Evolutionary conservation across 768 basidiomycete genomes (phyloP).

Genomic region (Boletus insuetus): DNA sequence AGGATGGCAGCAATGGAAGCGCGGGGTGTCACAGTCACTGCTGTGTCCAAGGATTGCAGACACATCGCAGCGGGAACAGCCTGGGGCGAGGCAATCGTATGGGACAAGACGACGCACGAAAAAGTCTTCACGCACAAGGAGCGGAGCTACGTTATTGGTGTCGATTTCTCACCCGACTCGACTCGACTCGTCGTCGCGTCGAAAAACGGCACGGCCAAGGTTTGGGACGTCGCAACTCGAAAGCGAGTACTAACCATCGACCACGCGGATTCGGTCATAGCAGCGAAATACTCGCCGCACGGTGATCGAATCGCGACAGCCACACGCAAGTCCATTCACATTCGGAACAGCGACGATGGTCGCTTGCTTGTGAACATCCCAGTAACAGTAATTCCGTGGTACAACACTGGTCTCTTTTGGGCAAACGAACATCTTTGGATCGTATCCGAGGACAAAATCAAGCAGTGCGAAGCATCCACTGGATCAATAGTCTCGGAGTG

Average conservation of each 20-base stretch:
- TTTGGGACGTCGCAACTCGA: background rate
- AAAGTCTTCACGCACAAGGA: background rate
- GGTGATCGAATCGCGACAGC: background rate
- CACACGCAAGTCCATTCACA: background rate
- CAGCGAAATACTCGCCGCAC: background rate
- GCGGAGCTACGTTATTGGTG: background rate
- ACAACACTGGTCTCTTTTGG: background rate
- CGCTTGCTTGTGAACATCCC: background rate
- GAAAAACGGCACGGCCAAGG: background rate
- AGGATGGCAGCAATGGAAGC: background rate
- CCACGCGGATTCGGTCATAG: background rate
- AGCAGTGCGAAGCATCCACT: background rate
- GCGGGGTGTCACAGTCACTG: background rate
- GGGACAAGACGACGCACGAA: background rate
- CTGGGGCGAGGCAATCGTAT: background rate
- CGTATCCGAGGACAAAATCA: background rate
- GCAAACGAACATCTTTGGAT: background rate
- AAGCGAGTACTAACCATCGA: background rate
- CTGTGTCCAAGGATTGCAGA: conserved; percentile 1
- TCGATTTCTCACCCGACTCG: background rate
- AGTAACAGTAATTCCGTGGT: background rate
- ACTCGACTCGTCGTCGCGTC: background rate
- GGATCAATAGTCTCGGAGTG: background rate
- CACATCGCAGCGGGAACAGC: background rate
- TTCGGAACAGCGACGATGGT: background rate